Base-by-base conservation (phyloP, 352 stramenopile species). In the Peronospora farinosa region DNA sequence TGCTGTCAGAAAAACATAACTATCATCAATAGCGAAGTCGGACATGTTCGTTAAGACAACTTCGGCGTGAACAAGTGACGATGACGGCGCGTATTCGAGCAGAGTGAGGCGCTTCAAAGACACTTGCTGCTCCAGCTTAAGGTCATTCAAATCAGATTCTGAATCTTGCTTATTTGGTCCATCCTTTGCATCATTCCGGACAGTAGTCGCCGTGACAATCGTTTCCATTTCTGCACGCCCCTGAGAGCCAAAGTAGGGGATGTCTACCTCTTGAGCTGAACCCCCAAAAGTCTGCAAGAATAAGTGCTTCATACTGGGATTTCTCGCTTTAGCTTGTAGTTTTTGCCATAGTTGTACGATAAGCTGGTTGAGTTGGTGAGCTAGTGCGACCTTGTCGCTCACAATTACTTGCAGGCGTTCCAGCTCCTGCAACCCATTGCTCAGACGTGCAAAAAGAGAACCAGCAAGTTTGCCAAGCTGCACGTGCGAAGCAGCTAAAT, bases 401-500 rank as follows among this genome's bases (percentile, higher is more conserved):
- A 68, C 49, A 31, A 86, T 54, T 0, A 59, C 25, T 17, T 72
- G 44, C 16, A 86, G 63, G 11, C 74, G 68, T 33, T 71, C 30
- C 7, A 74, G 47, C 23, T 74, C 62, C 9, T 57, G 31, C 3
- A 68, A 19, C 11, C 72, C 78, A 30, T 65, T 61, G 8, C 48
- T 43, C 16, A 84, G 42, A 23, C 78, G 71, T 25, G 51, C 50
- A 17, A 67, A 46, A 0, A 89, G 51, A 16, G 73, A 86, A n/a
- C 50, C 51, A 5, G 60, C 51, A 13, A 89, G 46, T 28, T 67
- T 65, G 0, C 16, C 32, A n/a, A 89, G 62, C n/a, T 87, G 78
- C 8, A 54, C 60, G 16, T 54, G 42, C 4, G 58, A 69, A 33
- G 58, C 60, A 47, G 21, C 47, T 32, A 49, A 39, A 36, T 3